These are phyloP conservation scores for Aspergillus tamarii DNA, from an alignment of 2,329 filamentous ascomycete species.

Conservation along the genomic window DNA sequence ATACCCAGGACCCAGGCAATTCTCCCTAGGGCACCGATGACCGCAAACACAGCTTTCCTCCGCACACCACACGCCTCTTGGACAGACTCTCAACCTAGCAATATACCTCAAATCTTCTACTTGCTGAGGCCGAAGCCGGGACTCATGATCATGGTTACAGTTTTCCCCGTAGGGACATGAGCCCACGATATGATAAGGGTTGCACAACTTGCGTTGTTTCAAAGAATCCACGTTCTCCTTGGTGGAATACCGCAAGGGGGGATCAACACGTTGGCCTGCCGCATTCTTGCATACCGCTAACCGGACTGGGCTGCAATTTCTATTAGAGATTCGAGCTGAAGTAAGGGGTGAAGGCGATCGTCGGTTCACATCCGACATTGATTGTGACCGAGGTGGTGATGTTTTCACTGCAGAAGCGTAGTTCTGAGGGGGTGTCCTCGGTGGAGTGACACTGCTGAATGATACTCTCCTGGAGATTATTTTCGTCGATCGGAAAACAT, in stretches of 20 bases:
- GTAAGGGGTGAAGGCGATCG: slow-evolving; percentile 5
- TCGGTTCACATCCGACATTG: background rate
- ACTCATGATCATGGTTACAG: slow-evolving; percentile 34
- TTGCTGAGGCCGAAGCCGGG: slow-evolving; percentile 23
- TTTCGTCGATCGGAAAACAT: slow-evolving; percentile 18
- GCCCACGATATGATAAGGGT: slow-evolving; percentile 36
- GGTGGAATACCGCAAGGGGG: slow-evolving; percentile 21
- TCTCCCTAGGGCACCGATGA: slow-evolving; percentile 30
- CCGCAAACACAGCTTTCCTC: slow-evolving; percentile 31
- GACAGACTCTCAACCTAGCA: slow-evolving; percentile 34
- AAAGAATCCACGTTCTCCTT: slow-evolving; percentile 25
- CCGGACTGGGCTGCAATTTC: background rate
- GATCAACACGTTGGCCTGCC: slow-evolving; percentile 28
- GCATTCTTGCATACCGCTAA: slow-evolving; percentile 11
- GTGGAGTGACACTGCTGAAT: slow-evolving; percentile 12
- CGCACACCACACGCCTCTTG: slow-evolving; percentile 30
- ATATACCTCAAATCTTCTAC: slow-evolving; percentile 34
- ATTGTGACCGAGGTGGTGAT: background rate
- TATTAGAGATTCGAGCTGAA: background rate
- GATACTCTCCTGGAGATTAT: slow-evolving; percentile 9
- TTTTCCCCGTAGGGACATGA: slow-evolving; percentile 19
- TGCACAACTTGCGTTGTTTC: slow-evolving; percentile 38
- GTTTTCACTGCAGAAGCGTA: slow-evolving; percentile 20
- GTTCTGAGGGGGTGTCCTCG: slow-evolving; percentile 16
- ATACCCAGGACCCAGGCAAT: slow-evolving; percentile 21